A percentile compares a stretch with the other conserved stretches of the same genome.
Conservation (phyloP, 2,329 filamentous ascomycete species). For the Karstenula rhodostoma region DNA sequence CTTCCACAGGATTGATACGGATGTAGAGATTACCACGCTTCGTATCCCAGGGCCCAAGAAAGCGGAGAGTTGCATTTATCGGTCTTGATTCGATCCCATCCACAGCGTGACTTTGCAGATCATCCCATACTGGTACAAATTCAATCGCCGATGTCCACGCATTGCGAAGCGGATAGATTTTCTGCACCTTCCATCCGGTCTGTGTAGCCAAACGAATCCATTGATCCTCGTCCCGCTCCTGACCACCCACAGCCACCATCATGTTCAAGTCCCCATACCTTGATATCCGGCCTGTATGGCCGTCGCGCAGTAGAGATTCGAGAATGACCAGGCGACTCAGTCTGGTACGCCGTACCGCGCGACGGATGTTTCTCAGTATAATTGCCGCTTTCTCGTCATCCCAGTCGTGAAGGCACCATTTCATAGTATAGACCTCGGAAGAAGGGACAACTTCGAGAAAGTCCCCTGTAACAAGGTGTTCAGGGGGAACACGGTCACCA, state of each 20-base stretch:
- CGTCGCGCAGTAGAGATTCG: conserved; percentile 49
- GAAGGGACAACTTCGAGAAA: conserved; percentile 49
- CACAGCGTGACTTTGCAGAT: no score
- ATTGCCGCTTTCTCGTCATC: conserved; percentile 39
- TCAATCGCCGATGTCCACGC: conserved; percentile 22
- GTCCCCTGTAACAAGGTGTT: conserved; percentile 45
- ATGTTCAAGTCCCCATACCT: conserved; percentile 55
- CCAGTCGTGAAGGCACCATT: conserved; percentile 57
- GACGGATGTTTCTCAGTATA: conserved; percentile 44
- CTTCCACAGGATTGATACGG: conserved; percentile 11
- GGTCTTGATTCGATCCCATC: no score
- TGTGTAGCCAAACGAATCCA: conserved; percentile 41
- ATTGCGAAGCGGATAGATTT: conserved; percentile 26
- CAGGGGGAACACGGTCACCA: conserved; percentile 31
- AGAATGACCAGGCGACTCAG: conserved; percentile 48
- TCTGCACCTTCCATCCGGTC: conserved; percentile 41
- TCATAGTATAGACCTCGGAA: conserved; percentile 46
- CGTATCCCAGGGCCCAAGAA: conserved; percentile 24
- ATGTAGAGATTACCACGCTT: conserved; percentile 17
- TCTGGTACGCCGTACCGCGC: conserved; percentile 34
- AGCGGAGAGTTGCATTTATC: no score
- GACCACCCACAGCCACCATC: conserved; percentile 47
- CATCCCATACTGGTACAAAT: neutral
- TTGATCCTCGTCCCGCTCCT: conserved; percentile 42
- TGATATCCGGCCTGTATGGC: conserved; percentile 39